phyloP scores from a whole-genome alignment of 768 basidiomycete species.

The Boletellus sp. region DNA sequence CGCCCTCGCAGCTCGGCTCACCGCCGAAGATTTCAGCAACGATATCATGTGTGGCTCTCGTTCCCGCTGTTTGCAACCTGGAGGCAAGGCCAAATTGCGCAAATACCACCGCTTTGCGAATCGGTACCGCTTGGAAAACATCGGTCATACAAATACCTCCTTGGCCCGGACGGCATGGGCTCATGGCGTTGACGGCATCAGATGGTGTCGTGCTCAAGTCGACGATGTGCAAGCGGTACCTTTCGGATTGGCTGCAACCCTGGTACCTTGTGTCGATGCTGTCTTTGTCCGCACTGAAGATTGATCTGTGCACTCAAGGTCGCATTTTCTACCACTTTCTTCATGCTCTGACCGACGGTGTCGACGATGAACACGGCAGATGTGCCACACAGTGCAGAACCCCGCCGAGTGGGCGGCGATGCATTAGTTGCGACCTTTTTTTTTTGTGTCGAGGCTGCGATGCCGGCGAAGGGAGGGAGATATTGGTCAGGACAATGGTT shows the following conservation, averaged over 20 bases:
- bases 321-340: slow-evolving; percentile 93
- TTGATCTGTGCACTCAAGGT: slow-evolving; percentile 44
- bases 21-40: slow-evolving; percentile 58
- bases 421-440: too few species aligned
- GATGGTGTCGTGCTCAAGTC: slow-evolving; percentile 89
- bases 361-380: too few species aligned
- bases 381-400: slow-evolving; percentile 57
- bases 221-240: slow-evolving; percentile 89
- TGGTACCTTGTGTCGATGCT: too few species aligned
- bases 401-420: slow-evolving; percentile 30
- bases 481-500: too few species aligned
- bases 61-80: slow-evolving; percentile 72
- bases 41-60: slow-evolving; percentile 86
- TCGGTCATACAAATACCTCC: slow-evolving; percentile 89
- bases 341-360: too few species aligned
- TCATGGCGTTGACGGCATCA: slow-evolving; percentile 79
- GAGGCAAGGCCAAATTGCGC: slow-evolving; percentile 64
- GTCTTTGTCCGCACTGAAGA: too few species aligned
- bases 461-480: too few species aligned
- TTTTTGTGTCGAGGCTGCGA: too few species aligned
- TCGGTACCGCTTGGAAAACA: slow-evolving; percentile 78
- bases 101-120: slow-evolving; percentile 65
- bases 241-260: slow-evolving; percentile 83
- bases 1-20: slow-evolving; percentile 55
- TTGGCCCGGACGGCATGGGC: slow-evolving; percentile 96